Conservation (phyloP, 2,329 filamentous ascomycete species). For the Phaeosphaeria sp. region DNA sequence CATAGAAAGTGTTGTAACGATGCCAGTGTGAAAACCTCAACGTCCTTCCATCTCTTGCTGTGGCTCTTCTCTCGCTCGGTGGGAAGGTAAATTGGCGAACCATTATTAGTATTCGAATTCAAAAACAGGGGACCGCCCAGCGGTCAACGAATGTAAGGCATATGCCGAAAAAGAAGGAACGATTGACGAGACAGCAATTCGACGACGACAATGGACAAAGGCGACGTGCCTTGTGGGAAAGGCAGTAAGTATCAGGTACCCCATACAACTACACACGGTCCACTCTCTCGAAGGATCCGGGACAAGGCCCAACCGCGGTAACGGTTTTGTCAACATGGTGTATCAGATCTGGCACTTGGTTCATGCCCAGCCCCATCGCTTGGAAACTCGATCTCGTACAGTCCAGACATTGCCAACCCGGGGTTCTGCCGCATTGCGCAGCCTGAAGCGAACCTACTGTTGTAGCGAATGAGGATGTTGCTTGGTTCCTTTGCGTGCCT, state of each 20-base stretch:
- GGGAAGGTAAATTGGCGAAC: conserved; percentile 28
- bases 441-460: conserved; percentile 1
- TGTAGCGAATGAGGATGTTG: neutral
- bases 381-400: conserved; percentile 1
- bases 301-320: conserved; percentile 10
- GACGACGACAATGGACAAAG: neutral
- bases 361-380: conserved; percentile 13
- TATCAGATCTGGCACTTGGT: conserved; percentile 18
- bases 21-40: conserved; percentile 30
- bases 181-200: neutral
- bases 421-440: conserved; percentile 10
- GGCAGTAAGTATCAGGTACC: neutral
- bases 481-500: neutral
- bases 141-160: conserved; percentile 20
- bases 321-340: conserved; percentile 14
- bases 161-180: conserved; percentile 2
- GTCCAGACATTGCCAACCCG: neutral
- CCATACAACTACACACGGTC: neutral
- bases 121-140: conserved; percentile 18
- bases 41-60: conserved; percentile 19
- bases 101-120: conserved; percentile 10
- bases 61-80: conserved; percentile 16
- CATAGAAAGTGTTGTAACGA: conserved; percentile 36
- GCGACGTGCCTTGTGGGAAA: neutral
- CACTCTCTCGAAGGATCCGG: conserved; percentile 1